Evolutionary conservation across 768 basidiomycete species (phyloP).

Genomic region (Russula abietina): DNA sequence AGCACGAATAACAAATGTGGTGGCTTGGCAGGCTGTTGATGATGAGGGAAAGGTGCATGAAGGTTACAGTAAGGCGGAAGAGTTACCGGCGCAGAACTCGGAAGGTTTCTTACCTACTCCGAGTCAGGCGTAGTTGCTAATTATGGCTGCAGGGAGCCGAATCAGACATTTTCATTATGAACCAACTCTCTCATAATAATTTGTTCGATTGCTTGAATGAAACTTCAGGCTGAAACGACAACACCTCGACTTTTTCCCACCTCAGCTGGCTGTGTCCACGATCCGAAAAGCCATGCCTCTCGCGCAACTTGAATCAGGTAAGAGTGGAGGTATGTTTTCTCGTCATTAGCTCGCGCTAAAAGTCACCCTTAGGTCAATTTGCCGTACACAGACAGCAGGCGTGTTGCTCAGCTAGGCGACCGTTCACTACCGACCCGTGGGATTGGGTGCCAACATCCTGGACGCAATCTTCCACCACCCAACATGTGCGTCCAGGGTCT

Average conservation of each 20-base stretch:
- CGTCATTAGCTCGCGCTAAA: slow-evolving; percentile 17
- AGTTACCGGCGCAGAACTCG: neutral
- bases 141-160: slow-evolving; percentile 4
- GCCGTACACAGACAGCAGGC: slow-evolving; percentile 19
- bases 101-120: neutral
- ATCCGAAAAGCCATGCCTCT: slow-evolving; percentile 1
- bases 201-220: neutral
- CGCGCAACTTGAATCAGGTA: slow-evolving; percentile 5
- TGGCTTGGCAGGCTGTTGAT: neutral
- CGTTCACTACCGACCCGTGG: slow-evolving; percentile 3
- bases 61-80: neutral
- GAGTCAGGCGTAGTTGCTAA: slow-evolving; percentile 5
- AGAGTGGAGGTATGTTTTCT: slow-evolving; percentile 13
- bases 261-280: slow-evolving; percentile 1
- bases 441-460: slow-evolving; percentile 7
- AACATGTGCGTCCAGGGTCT: slow-evolving; percentile 16
- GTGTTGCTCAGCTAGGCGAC: slow-evolving; percentile 9
- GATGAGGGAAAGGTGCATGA: neutral
- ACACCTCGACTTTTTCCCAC: slow-evolving; percentile 2
- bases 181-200: neutral
- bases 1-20: slow-evolving; percentile 1
- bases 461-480: slow-evolving; percentile 6
- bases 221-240: neutral
- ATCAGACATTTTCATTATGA: neutral
- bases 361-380: slow-evolving; percentile 13